Percentiles rank a stretch among this genome's conserved stretches.
These are phyloP conservation scores for Aegilops longissima DNA, from an alignment of 176 grass and related monocot genomes.

Conservation along the genomic window DNA sequence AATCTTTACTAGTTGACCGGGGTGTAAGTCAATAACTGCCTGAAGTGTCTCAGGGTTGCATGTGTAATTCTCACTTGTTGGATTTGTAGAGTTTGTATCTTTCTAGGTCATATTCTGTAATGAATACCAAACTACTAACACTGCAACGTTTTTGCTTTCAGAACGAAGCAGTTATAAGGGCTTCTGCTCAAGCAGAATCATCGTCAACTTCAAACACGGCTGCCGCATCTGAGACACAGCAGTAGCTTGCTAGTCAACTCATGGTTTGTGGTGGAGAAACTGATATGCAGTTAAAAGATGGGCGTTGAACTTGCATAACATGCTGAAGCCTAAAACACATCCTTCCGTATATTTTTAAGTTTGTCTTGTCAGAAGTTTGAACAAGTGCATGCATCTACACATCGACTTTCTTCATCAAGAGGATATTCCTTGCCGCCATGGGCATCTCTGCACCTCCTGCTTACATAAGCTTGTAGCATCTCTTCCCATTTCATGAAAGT, in stretches of 20 bases:
- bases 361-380: conserved; percentile 19
- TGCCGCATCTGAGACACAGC: not conserved
- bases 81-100: not conserved
- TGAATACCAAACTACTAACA: not conserved
- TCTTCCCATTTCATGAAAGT: not conserved
- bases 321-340: conserved; percentile 13
- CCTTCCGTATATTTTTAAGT: conserved; percentile 6
- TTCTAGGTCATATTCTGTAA: not conserved
- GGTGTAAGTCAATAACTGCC: not conserved
- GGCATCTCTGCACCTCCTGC: conserved; percentile 21
- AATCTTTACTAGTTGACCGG: not conserved
- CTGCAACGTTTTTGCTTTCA: conserved; percentile 17
- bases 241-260: conserved; percentile 17
- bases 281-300: conserved; percentile 8
- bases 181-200: conserved; percentile 35
- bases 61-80: not conserved
- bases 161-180: conserved; percentile 58
- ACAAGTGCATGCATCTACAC: conserved; percentile 23
- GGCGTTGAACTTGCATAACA: conserved; percentile 5
- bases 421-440: conserved; percentile 33
- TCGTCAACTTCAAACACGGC: conserved; percentile 12
- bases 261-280: not conserved
- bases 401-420: conserved; percentile 4
- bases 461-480: conserved; percentile 31
- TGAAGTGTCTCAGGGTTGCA: not conserved